Conservation (phyloP, 2,329 filamentous ascomycete genomes). For the Cylindrodendrum hubeiense region DNA sequence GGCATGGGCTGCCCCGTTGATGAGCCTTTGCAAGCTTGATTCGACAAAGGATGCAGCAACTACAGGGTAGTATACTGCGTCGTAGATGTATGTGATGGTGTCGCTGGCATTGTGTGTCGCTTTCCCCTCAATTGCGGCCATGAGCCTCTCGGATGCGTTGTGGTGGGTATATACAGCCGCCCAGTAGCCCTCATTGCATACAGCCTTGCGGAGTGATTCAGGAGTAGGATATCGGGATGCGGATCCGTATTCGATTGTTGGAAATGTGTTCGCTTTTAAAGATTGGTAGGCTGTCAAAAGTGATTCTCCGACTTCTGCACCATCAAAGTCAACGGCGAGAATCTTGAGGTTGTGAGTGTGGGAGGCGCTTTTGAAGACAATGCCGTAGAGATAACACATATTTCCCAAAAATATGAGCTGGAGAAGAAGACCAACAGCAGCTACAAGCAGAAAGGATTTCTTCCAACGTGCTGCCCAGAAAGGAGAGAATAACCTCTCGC, state of each 20-base stretch:
- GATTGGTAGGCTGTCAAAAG: slow-evolving; percentile 44
- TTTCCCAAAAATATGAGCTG: slow-evolving; percentile 22
- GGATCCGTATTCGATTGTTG: slow-evolving; percentile 43
- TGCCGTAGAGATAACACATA: slow-evolving; percentile 47
- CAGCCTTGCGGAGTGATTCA: slow-evolving; percentile 41
- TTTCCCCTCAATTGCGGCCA: slow-evolving; percentile 40
- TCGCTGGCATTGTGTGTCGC: slow-evolving; percentile 46
- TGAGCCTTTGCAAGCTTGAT: slow-evolving; percentile 44
- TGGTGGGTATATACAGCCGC: slow-evolving; percentile 47
- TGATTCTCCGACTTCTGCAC: slow-evolving; percentile 44
- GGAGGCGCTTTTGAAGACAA: slow-evolving; percentile 38
- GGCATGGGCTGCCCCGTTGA: slow-evolving; percentile 35
- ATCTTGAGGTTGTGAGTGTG: slow-evolving; percentile 40
- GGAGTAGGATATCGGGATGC: slow-evolving; percentile 37
- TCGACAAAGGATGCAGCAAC: slow-evolving; percentile 41
- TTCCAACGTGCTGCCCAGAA: no score
- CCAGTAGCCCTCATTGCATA: slow-evolving; percentile 52
- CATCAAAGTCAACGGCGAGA: slow-evolving; percentile 44
- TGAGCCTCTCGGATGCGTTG: slow-evolving; percentile 46
- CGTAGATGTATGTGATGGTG: slow-evolving; percentile 49
- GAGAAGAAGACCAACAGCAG: no score
- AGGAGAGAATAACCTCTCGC: no score
- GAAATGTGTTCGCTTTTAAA: slow-evolving; percentile 45
- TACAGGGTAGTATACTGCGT: slow-evolving; percentile 49
- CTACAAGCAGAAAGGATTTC: no score